Percentiles rank a stretch among this genome's conserved stretches.
These are phyloP conservation scores for Mycena latifolia DNA, from an alignment of 768 basidiomycete genomes.

Conservation along the genomic window DNA sequence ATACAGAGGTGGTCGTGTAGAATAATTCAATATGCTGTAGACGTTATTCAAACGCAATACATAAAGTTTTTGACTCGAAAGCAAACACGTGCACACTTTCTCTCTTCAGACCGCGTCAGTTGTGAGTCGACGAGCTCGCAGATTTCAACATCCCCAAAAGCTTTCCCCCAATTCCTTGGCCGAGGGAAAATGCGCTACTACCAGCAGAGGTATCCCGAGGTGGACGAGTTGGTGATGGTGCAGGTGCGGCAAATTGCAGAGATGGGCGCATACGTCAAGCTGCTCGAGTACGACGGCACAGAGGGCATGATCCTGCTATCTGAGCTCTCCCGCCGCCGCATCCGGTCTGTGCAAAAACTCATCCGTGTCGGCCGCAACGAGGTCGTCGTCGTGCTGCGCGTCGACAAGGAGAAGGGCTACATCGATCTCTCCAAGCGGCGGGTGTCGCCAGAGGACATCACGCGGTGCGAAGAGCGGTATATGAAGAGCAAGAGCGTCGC, in stretches of 20 bases:
- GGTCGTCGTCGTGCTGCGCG: slow-evolving; percentile 96
- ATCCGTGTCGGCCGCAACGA: slow-evolving; percentile 98
- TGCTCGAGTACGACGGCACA: slow-evolving; percentile 98
- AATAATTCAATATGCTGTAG: not conserved
- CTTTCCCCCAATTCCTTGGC: too few relatives aligned
- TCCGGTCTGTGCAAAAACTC: slow-evolving; percentile 96
- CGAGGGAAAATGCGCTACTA: slow-evolving; percentile 84
- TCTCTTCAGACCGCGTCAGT: too few relatives aligned
- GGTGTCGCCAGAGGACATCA: slow-evolving; percentile 97
- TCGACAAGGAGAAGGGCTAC: slow-evolving; percentile 99
- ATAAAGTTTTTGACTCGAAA: not conserved
- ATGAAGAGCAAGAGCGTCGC: slow-evolving; percentile 98
- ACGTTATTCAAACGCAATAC: not conserved
- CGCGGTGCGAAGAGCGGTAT: slow-evolving; percentile 98
- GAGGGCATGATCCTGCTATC: slow-evolving; percentile 99
- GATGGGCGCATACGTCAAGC: slow-evolving; percentile 99
- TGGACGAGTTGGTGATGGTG: slow-evolving; percentile 99
- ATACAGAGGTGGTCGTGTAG: not conserved
- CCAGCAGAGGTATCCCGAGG: slow-evolving; percentile 93
- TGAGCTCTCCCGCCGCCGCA: slow-evolving; percentile 95
- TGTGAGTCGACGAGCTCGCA: too few relatives aligned
- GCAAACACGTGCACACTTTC: slow-evolving; percentile 3
- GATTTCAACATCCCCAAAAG: too few relatives aligned
- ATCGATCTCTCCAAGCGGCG: slow-evolving; percentile 99
- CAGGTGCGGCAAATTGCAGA: slow-evolving; percentile 99